These are phyloP conservation scores for Nasturtium officinale DNA, from an alignment of 345 rosid species.

Conservation along the genomic window DNA sequence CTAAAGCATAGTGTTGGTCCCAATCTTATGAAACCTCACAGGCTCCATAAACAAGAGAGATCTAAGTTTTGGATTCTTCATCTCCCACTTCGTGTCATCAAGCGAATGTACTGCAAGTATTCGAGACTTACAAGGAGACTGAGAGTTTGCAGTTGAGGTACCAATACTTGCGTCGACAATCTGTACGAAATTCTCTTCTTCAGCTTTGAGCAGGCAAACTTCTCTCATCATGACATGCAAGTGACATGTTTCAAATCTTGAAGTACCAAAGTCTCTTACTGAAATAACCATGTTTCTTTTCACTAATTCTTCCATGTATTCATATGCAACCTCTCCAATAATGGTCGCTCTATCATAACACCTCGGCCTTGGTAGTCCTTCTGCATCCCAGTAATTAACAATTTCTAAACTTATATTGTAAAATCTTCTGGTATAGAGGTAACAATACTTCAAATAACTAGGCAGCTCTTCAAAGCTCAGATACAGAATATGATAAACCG, in stretches of 20 bases:
- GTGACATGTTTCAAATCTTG: neutral
- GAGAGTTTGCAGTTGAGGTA: neutral
- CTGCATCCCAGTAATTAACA: slow-evolving; percentile 47
- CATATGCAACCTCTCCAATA: slow-evolving; percentile 34
- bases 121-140: slow-evolving; percentile 19
- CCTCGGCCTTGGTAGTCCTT: slow-evolving; percentile 37
- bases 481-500: neutral
- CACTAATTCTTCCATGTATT: slow-evolving; percentile 21
- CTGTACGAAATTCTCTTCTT: slow-evolving; percentile 28
- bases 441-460: slow-evolving; percentile 15
- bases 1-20: neutral
- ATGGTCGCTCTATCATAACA: slow-evolving; percentile 11
- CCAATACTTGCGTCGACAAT: neutral
- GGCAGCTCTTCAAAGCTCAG: slow-evolving; percentile 38
- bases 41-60: neutral
- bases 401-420: slow-evolving; percentile 29
- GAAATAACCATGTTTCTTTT: slow-evolving; percentile 46
- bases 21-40: neutral
- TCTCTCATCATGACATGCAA: slow-evolving; percentile 41
- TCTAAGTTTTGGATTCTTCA: slow-evolving; percentile 8
- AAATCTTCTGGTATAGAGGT: slow-evolving; percentile 32
- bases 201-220: slow-evolving; percentile 19
- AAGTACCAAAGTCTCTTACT: neutral
- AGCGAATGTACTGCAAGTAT: slow-evolving; percentile 28
- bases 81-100: neutral